Conservation (phyloP, 1,284 basidiomycete species). For the Heterobasidion parviporum region DNA sequence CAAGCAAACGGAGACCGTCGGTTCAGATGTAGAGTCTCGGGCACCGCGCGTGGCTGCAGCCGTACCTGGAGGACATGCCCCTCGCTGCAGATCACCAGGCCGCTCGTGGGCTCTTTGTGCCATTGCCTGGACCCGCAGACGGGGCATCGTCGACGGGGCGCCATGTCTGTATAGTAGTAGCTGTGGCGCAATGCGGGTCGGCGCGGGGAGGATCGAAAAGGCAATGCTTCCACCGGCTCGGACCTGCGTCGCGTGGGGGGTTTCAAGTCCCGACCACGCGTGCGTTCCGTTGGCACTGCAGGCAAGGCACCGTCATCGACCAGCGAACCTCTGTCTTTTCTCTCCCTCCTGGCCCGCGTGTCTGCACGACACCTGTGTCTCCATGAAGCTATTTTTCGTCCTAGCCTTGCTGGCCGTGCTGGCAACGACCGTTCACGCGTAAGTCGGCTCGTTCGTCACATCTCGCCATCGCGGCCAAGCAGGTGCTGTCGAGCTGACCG, state of each 20-base stretch:
- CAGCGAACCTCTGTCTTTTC: too few relatives aligned
- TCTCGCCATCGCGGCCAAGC: neutral
- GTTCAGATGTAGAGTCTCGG: neutral
- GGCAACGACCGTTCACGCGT: slow-evolving; percentile 25
- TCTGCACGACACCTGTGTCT: neutral
- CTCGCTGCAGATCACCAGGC: slow-evolving; percentile 67
- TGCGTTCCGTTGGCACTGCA: neutral
- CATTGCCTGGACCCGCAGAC: slow-evolving; percentile 72
- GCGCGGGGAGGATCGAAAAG: slow-evolving; percentile 2
- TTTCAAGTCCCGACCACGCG: neutral
- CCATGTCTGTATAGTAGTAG: slow-evolving; percentile 30
- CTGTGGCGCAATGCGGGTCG: neutral
- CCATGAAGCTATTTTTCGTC: slow-evolving; percentile 24
- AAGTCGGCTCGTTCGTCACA: slow-evolving; percentile 11
- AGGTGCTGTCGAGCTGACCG: neutral
- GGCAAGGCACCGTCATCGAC: neutral
- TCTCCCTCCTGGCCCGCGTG: too few relatives aligned
- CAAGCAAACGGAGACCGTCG: neutral
- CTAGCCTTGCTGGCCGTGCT: slow-evolving; percentile 21
- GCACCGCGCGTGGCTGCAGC: slow-evolving; percentile 5
- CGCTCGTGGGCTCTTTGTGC: slow-evolving; percentile 69
- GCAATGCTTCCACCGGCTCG: neutral
- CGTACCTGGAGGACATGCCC: slow-evolving; percentile 71
- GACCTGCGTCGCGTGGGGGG: neutral
- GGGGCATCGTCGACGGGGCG: slow-evolving; percentile 48